These are phyloP conservation scores for Barnettozyma salicaria DNA, from an alignment of 805 yeast genomes.

Conservation along the genomic window DNA sequence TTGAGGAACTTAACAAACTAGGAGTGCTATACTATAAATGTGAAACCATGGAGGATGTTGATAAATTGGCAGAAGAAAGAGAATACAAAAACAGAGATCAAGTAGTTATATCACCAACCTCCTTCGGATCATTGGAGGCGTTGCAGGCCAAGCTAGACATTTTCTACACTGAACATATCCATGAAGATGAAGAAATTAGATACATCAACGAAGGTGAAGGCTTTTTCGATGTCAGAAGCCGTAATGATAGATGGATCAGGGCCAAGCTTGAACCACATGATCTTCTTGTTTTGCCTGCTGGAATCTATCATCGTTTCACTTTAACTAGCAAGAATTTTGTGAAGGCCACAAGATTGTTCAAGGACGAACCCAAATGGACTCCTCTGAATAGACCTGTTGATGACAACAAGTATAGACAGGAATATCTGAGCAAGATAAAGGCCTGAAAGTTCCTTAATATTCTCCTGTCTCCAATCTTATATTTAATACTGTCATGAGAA, in stretches of 20 bases:
- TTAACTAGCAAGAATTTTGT: slow-evolving; percentile 57
- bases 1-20: slow-evolving; percentile 43
- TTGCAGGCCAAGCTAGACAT: slow-evolving; percentile 58
- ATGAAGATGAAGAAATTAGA: slow-evolving; percentile 95
- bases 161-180: slow-evolving; percentile 82
- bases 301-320: slow-evolving; percentile 91
- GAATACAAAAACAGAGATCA: slow-evolving; percentile 76
- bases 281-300: slow-evolving; percentile 73
- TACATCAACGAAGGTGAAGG: slow-evolving; percentile 88
- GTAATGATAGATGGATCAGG: slow-evolving; percentile 68
- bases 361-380: slow-evolving; percentile 95
- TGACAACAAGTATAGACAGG: slow-evolving; percentile 37
- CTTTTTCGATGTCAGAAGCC: slow-evolving; percentile 78
- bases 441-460: background rate
- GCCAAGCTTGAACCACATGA: slow-evolving; percentile 59
- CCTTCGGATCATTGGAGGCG: slow-evolving; percentile 60
- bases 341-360: slow-evolving; percentile 75
- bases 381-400: slow-evolving; percentile 71
- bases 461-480: background rate
- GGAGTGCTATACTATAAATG: slow-evolving; percentile 66
- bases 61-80: slow-evolving; percentile 61
- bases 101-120: slow-evolving; percentile 50
- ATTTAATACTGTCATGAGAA: too few relatives aligned
- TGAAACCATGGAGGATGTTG: slow-evolving; percentile 46
- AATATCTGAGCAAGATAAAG: slow-evolving; percentile 33